Conservation (phyloP, 148 eudicot species). For the Hydrangea macrophylla region DNA sequence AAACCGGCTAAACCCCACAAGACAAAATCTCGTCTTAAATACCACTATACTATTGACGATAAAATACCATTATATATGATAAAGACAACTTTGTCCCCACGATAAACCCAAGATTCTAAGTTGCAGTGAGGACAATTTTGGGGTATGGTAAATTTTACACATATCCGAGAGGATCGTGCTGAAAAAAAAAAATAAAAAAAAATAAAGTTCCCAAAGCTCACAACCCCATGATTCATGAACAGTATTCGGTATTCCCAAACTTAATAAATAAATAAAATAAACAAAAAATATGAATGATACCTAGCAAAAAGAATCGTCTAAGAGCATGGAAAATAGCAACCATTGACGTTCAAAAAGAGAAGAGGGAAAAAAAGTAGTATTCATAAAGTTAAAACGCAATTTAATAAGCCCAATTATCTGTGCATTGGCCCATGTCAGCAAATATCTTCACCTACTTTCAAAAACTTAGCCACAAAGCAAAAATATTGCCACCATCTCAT, state of each 20-base stretch:
- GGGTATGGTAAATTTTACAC: too few species aligned
- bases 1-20: too few species aligned
- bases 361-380: background rate
- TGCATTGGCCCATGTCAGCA: background rate
- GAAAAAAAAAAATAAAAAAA: background rate
- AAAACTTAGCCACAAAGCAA: background rate
- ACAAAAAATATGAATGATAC: background rate
- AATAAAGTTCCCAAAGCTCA: background rate
- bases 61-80: too few species aligned
- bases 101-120: too few species aligned
- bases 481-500: background rate
- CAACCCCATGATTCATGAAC: background rate
- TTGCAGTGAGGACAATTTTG: too few species aligned
- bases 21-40: too few species aligned
- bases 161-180: too few species aligned
- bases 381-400: background rate
- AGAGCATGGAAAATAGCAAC: slow-evolving; percentile 14
- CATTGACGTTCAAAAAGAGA: slow-evolving; percentile 10
- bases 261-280: background rate
- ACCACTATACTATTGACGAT: too few species aligned
- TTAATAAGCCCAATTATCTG: background rate
- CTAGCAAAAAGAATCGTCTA: background rate
- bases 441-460: background rate
- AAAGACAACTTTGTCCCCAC: too few species aligned
- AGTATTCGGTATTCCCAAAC: background rate